These are phyloP conservation scores for Lactifluus subvellereus DNA, from an alignment of 768 basidiomycete species.

Conservation along the genomic window DNA sequence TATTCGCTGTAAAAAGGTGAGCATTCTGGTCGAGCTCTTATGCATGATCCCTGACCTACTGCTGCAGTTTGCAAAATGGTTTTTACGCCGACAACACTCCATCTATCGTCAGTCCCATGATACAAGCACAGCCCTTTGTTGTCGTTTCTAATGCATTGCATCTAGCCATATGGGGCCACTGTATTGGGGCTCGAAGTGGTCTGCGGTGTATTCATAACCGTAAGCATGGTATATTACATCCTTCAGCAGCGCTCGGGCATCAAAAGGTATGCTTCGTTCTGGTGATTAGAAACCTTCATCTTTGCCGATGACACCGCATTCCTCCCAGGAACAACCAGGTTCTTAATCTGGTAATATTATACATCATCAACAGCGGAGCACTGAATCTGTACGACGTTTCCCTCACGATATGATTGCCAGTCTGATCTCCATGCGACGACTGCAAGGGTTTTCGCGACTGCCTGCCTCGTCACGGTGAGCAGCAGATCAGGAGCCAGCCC, in stretches of 20 bases:
- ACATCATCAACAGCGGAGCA: slow-evolving; percentile 12
- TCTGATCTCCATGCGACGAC: neutral
- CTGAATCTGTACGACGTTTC: slow-evolving; percentile 6
- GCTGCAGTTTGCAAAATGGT: neutral
- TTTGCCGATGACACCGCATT: neutral
- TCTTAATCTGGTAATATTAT: slow-evolving; percentile 6
- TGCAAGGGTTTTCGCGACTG: slow-evolving; percentile 2
- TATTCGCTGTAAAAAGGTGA: slow-evolving; percentile 2
- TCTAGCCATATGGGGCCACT: slow-evolving; percentile 9
- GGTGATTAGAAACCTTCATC: neutral
- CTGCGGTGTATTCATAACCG: slow-evolving; percentile 9
- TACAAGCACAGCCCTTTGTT: neutral
- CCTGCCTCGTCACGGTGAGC: slow-evolving; percentile 12
- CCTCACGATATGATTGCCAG: neutral
- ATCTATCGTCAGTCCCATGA: neutral
- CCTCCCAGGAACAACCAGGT: slow-evolving; percentile 3
- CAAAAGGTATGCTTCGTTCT: slow-evolving; percentile 1
- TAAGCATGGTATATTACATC: slow-evolving; percentile 14
- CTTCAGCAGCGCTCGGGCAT: slow-evolving; percentile 4
- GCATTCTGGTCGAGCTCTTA: too few species aligned
- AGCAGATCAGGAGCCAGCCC: neutral
- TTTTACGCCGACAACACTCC: neutral
- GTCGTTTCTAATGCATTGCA: neutral
- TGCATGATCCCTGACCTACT: neutral
- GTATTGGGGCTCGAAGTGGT: slow-evolving; percentile 6